phyloP scores from a whole-genome alignment of 768 basidiomycete genomes.

The Leccinum sublutescens region DNA sequence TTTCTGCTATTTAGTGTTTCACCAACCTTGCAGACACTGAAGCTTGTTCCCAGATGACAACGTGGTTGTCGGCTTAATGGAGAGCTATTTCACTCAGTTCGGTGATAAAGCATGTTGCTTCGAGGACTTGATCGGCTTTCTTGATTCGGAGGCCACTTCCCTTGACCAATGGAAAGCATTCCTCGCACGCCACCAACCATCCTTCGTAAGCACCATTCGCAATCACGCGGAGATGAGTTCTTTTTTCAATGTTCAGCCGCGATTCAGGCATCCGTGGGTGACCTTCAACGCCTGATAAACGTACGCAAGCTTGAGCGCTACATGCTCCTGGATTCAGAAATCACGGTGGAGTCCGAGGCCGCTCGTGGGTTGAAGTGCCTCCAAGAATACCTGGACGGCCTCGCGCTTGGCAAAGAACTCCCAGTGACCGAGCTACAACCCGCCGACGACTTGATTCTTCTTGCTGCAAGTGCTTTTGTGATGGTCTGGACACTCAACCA shows the following conservation, averaged over 20 bases:
- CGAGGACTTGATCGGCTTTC: conserved; percentile 77
- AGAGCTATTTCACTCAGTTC: conserved; percentile 67
- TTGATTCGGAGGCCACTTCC: conserved; percentile 48
- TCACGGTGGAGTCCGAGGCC: conserved; percentile 57
- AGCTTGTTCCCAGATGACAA: conserved; percentile 39
- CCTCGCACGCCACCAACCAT: conserved; percentile 45
- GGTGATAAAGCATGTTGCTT: conserved; percentile 85
- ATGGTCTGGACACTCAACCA: conserved; percentile 57
- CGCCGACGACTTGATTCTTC: conserved; percentile 78
- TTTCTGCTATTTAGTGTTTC: not conserved
- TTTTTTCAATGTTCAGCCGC: conserved; percentile 17
- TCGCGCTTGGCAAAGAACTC: conserved; percentile 64
- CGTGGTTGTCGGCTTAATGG: conserved; percentile 48
- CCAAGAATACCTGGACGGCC: conserved; percentile 61
- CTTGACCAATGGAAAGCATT: conserved; percentile 52
- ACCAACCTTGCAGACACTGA: conserved; percentile 1
- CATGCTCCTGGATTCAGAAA: conserved; percentile 46
- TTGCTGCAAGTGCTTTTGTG: conserved; percentile 69
- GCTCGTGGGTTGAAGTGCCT: conserved; percentile 51
- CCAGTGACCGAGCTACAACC: conserved; percentile 81
- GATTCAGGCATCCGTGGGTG: conserved; percentile 46
- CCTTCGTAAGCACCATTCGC: conserved; percentile 43
- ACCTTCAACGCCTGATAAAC: conserved; percentile 70
- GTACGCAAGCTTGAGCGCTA: conserved; percentile 71
- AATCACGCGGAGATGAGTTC: conserved; percentile 7